These are phyloP conservation scores for Atkinsonella hypoxylon DNA, from an alignment of 2,329 filamentous ascomycete species.

Conservation along the genomic window DNA sequence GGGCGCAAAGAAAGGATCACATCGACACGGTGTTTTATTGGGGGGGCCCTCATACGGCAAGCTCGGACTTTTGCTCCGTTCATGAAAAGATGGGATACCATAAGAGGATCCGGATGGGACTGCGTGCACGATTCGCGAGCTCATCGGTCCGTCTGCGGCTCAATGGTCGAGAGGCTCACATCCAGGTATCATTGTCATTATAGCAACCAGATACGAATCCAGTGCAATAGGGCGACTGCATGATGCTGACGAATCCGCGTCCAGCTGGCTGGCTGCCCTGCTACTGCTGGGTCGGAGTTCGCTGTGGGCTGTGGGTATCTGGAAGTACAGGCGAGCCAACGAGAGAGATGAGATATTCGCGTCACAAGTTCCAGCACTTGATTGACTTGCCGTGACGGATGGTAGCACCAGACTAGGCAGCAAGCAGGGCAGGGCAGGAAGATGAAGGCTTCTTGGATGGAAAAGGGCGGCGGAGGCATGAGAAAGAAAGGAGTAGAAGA, in stretches of 20 bases:
- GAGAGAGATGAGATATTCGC: neutral
- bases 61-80: too few species aligned
- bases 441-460: too few species aligned
- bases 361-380: neutral
- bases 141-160: too few species aligned
- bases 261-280: neutral
- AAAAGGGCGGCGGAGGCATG: too few species aligned
- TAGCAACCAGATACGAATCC: neutral
- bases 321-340: neutral
- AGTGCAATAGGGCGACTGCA: neutral
- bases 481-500: neutral
- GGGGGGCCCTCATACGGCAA: too few species aligned
- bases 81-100: too few species aligned
- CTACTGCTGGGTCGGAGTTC: neutral
- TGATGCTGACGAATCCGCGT: neutral
- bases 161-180: neutral
- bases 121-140: too few species aligned
- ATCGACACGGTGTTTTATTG: too few species aligned
- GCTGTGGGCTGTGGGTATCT: neutral
- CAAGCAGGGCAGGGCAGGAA: neutral
- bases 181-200: neutral
- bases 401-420: neutral
- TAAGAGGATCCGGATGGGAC: too few species aligned
- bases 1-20: too few species aligned
- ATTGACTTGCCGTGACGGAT: neutral